Percentiles rank a stretch among this genome's conserved stretches.
Conservation (phyloP, 2,329 filamentous ascomycete genomes). For the Xylaria sp. region DNA sequence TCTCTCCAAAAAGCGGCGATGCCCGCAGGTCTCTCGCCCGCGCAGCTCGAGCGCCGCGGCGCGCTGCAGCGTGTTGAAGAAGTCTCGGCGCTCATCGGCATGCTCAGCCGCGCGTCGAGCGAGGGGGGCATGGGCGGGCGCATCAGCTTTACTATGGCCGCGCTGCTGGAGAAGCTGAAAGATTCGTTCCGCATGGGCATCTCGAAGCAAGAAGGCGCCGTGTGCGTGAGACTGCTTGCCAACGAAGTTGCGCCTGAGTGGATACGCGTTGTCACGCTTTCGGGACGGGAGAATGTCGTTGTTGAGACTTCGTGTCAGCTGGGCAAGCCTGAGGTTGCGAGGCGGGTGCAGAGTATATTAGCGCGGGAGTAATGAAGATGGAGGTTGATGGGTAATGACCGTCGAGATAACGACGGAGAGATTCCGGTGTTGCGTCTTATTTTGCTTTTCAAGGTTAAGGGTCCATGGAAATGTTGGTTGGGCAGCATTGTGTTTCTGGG, state of each 20-base stretch:
- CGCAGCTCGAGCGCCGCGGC: slow-evolving; percentile 68
- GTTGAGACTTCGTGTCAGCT: slow-evolving; percentile 57
- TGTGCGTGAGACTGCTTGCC: slow-evolving; percentile 64
- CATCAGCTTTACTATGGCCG: slow-evolving; percentile 73
- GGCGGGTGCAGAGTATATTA: slow-evolving; percentile 42
- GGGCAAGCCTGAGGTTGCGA: slow-evolving; percentile 51
- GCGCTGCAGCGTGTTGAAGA: slow-evolving; percentile 76
- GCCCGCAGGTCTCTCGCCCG: slow-evolving; percentile 60
- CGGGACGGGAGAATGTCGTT: slow-evolving; percentile 67
- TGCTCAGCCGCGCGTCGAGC: slow-evolving; percentile 63
- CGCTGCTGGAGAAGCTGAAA: slow-evolving; percentile 71
- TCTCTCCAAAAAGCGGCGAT: slow-evolving; percentile 64
- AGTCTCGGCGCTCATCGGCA: slow-evolving; percentile 73
- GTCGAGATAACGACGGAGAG: neutral
- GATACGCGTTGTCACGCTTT: slow-evolving; percentile 63
- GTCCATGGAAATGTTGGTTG: neutral
- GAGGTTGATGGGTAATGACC: neutral
- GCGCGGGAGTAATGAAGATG: slow-evolving; percentile 18
- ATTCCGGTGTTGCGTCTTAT: neutral
- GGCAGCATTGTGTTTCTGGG: slow-evolving; percentile 12
- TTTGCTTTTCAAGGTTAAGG: neutral
- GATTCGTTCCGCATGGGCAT: slow-evolving; percentile 72
- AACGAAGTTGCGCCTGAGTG: slow-evolving; percentile 67
- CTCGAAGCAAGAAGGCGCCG: slow-evolving; percentile 62
- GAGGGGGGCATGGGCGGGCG: slow-evolving; percentile 62